These are phyloP conservation scores for Neoscytalidium dimidiatum DNA, from an alignment of 2,329 filamentous ascomycete species.

Conservation along the genomic window DNA sequence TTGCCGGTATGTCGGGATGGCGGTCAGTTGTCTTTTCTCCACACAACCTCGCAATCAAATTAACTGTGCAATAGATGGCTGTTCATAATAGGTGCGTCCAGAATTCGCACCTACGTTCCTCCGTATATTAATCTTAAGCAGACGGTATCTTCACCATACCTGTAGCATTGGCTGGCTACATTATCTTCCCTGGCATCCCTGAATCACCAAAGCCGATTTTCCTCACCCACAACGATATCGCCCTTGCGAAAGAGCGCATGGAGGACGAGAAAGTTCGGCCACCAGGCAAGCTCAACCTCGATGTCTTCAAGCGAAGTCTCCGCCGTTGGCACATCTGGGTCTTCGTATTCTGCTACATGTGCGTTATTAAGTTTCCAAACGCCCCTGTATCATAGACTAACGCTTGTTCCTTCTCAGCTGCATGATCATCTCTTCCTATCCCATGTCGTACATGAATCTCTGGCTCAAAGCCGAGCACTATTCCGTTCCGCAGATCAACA, in stretches of 20 bases:
- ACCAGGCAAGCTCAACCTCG: conserved; percentile 44
- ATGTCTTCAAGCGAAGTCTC: conserved; percentile 49
- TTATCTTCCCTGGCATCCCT: conserved; percentile 56
- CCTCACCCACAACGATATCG: conserved; percentile 40
- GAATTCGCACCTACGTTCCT: neutral
- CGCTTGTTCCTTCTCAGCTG: conserved; percentile 37
- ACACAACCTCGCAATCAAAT: conserved; percentile 21
- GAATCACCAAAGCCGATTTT: conserved; percentile 54
- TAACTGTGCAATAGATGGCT: conserved; percentile 44
- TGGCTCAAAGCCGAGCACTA: conserved; percentile 55
- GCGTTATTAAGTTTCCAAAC: too few relatives aligned
- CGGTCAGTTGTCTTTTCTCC: neutral
- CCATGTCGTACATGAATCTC: conserved; percentile 52
- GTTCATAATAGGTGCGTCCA: conserved; percentile 50
- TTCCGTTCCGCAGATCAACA: conserved; percentile 52
- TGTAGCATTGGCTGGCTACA: conserved; percentile 56
- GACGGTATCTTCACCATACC: conserved; percentile 60
- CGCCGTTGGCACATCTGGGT: conserved; percentile 56
- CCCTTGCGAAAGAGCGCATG: conserved; percentile 33
- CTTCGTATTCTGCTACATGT: conserved; percentile 53
- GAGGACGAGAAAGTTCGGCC: conserved; percentile 33
- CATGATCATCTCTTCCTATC: conserved; percentile 41
- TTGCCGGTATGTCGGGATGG: conserved; percentile 53
- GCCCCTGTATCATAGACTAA: too few relatives aligned
- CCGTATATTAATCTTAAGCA: neutral